Conservation (phyloP, 83 land plant species). For the Diphasiastrum complanatum region DNA sequence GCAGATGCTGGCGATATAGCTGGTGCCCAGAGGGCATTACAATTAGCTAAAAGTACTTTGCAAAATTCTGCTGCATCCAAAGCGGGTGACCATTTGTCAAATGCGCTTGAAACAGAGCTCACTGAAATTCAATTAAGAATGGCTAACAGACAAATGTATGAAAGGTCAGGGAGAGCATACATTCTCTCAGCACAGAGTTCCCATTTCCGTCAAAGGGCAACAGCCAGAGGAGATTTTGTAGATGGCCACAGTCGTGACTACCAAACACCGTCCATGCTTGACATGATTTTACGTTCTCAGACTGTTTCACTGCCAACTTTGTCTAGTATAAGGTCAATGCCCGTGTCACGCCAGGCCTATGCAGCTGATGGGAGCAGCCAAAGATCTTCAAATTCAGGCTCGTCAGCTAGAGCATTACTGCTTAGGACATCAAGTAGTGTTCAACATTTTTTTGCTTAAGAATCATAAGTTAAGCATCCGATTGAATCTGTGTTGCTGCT, state of each 20-base stretch:
- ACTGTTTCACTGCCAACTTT: slow-evolving; percentile 29
- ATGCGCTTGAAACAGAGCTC: slow-evolving; percentile 59
- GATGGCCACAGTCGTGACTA: slow-evolving; percentile 52
- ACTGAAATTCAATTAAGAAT: slow-evolving; percentile 70
- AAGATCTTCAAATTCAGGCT: too few relatives aligned
- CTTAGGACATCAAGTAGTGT: too few relatives aligned
- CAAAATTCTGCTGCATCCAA: slow-evolving; percentile 34
- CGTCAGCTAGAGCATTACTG: too few relatives aligned
- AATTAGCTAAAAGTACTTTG: slow-evolving; percentile 30
- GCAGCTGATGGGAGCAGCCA: too few relatives aligned
- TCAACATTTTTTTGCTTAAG: too few relatives aligned
- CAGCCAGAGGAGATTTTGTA: slow-evolving; percentile 55
- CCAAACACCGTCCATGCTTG: slow-evolving; percentile 80
- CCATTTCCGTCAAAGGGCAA: slow-evolving; percentile 86
- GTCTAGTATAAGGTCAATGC: too few relatives aligned
- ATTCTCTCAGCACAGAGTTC: slow-evolving; percentile 78
- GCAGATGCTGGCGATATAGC: slow-evolving; percentile 54
- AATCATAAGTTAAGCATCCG: too few relatives aligned
- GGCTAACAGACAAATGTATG: slow-evolving; percentile 59
- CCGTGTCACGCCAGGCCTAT: too few relatives aligned
- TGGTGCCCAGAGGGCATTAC: slow-evolving; percentile 44
- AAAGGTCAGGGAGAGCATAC: slow-evolving; percentile 80
- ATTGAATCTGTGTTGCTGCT: too few relatives aligned
- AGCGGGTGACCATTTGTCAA: slow-evolving; percentile 53
- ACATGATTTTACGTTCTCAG: slow-evolving; percentile 66